Base-by-base conservation (phyloP, 2,329 filamentous ascomycete species). In the Pestalotiopsis sp. region DNA sequence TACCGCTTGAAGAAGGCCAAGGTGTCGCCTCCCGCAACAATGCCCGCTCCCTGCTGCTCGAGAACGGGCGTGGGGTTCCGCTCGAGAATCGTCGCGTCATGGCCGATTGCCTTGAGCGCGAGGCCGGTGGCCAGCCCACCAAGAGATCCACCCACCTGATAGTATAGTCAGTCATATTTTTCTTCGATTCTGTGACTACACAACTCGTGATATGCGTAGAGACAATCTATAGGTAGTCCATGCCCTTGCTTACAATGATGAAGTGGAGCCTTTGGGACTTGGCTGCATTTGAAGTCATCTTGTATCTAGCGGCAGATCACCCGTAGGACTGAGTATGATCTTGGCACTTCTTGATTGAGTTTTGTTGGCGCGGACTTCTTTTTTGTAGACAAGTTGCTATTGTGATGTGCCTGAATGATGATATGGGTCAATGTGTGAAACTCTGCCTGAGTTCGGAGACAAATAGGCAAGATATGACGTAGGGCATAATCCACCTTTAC, bases 41-140 rank as follows among this genome's bases (percentile, higher is more conserved):
- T 82, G 2, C 83, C 83, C 4, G 83, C 83, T 7, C 83, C 83
- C 74, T 85, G 83, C 69, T 84, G 81, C 69, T 84, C 83, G 5
- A 85, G 75, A n/a, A 85, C 72, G 1, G 79, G 76, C 0, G 78
- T 79, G 0, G 80, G 77, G 45, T 82, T 82, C 20, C 83, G 81
- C 71, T 85, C 83, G 2, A 85, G 75, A 56, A 84, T 83, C 1
- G 79, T 82, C 4, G 80, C 80, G 70, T 81, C 74, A 71, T 84
- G 81, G 14, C 82, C 81, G 36, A 80, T 77, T 1, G 77, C 75
- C 68, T 82, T 82, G 41, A 83, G 71, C n/a, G 80, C 78, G 56
- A 83, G 73, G 7, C 78, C 80, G 13, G 77, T 73, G 52, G 81
- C 78, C 4, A 84, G 77, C 1, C 82, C 82, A 3, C 79, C 82